These are phyloP conservation scores for Penicillium diatomitis DNA, from an alignment of 495 filamentous ascomycete species.

Conservation along the genomic window DNA sequence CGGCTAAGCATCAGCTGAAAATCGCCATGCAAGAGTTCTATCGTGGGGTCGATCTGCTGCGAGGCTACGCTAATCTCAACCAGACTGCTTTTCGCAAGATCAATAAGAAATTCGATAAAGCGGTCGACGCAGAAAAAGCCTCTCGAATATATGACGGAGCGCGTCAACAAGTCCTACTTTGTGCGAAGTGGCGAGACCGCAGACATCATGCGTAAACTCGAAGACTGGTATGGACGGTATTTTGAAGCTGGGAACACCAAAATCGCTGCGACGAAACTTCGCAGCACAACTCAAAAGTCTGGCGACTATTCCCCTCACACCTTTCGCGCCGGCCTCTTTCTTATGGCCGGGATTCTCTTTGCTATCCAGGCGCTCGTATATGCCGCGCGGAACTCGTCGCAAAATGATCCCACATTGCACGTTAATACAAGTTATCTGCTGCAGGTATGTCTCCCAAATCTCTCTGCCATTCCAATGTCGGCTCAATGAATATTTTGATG, in stretches of 20 bases:
- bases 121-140: slow-evolving; percentile 63
- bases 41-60: slow-evolving; percentile 79
- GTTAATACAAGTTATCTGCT: slow-evolving; percentile 64
- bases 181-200: slow-evolving; percentile 78
- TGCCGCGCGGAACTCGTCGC: slow-evolving; percentile 44
- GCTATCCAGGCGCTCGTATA: slow-evolving; percentile 65
- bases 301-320: slow-evolving; percentile 63
- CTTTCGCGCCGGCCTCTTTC: slow-evolving; percentile 71
- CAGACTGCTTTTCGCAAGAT: slow-evolving; percentile 92
- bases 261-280: slow-evolving; percentile 75
- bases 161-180: slow-evolving; percentile 84
- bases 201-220: slow-evolving; percentile 62
- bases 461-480: too few species aligned
- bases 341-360: slow-evolving; percentile 67
- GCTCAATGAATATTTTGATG: too few species aligned
- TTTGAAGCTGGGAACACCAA: slow-evolving; percentile 89
- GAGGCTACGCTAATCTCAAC: slow-evolving; percentile 83
- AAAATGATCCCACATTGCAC: slow-evolving; percentile 35
- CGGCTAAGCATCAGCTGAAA: slow-evolving; percentile 86
- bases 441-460: slow-evolving; percentile 37
- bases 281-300: slow-evolving; percentile 52
- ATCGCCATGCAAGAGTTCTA: slow-evolving; percentile 87
- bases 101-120: slow-evolving; percentile 98
- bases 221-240: slow-evolving; percentile 88
- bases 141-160: slow-evolving; percentile 80